Conservation (phyloP, 257 asterid species). For the Nicotiana undulata region DNA sequence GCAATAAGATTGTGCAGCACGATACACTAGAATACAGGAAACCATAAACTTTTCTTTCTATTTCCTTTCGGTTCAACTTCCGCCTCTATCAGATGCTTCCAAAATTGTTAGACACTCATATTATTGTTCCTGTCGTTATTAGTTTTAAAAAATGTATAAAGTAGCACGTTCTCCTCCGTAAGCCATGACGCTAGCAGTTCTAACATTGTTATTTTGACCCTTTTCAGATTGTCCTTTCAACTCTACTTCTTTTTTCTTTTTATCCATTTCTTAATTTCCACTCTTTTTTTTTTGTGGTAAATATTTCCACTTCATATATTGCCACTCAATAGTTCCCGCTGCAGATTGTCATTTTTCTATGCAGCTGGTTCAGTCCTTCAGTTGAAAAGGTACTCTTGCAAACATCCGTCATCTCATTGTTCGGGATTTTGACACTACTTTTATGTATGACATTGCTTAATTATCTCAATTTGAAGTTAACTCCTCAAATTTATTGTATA, state of each 20-base stretch:
- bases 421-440: neutral
- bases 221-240: neutral
- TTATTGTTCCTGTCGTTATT: neutral
- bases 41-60: no score
- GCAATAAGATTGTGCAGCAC: no score
- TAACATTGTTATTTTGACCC: neutral
- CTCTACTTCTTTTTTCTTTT: neutral
- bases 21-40: no score
- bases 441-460: neutral
- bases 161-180: neutral
- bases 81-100: neutral
- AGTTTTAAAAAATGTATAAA: neutral
- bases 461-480: neutral
- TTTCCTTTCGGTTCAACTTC: no score
- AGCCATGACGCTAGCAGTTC: conserved; percentile 4
- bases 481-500: neutral
- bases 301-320: neutral
- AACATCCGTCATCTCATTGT: neutral
- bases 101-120: neutral
- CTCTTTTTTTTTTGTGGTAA: neutral
- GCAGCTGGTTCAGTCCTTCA: neutral
- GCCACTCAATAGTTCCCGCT: neutral
- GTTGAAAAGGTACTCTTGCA: neutral
- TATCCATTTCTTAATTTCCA: neutral
- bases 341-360: neutral